phyloP scores from a whole-genome alignment of 208 protist species.

The Acanthamoeba sp. region DNA sequence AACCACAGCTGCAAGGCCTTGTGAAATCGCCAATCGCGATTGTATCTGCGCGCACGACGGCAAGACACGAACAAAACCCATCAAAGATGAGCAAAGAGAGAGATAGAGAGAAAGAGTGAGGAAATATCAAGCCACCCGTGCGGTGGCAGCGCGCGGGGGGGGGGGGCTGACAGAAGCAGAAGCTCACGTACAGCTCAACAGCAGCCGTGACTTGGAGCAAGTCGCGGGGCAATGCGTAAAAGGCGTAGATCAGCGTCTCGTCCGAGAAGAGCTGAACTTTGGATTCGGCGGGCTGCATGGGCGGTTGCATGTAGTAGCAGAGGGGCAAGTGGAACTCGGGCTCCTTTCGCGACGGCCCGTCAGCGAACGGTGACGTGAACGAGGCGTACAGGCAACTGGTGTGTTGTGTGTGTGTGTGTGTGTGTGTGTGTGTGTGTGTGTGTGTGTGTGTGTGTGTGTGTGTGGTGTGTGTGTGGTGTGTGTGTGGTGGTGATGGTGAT shows the following conservation, averaged over 20 bases:
- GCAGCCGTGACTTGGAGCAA: conserved; percentile 96
- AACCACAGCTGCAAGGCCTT: conserved; percentile 92
- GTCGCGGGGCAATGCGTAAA: conserved; percentile 98
- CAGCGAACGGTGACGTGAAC: conserved; percentile 91
- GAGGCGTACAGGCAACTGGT: conserved; percentile 88
- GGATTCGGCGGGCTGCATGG: conserved; percentile 78
- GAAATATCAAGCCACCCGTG: background rate
- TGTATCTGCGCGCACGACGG: conserved; percentile 70
- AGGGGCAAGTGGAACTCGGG: conserved; percentile 91
- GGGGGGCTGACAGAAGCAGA: too few species aligned
- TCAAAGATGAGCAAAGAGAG: background rate
- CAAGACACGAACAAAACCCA: background rate
- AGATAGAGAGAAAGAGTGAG: background rate
- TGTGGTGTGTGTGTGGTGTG: too few species aligned
- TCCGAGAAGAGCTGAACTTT: conserved; percentile 88
- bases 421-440: too few species aligned
- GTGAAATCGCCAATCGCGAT: conserved; percentile 94
- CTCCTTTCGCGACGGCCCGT: conserved; percentile 82
- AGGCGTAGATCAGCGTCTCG: conserved; percentile 98
- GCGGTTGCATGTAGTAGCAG: conserved; percentile 89
- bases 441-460: too few species aligned
- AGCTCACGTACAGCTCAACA: conserved; percentile 92
- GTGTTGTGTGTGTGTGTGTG: too few species aligned
- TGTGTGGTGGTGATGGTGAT: too few species aligned
- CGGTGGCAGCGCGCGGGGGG: too few species aligned